A percentile compares a stretch with the other conserved stretches of the same genome.
These are phyloP conservation scores for Juglanconis juglandina DNA, from an alignment of 2,329 filamentous ascomycete genomes.

Conservation along the genomic window DNA sequence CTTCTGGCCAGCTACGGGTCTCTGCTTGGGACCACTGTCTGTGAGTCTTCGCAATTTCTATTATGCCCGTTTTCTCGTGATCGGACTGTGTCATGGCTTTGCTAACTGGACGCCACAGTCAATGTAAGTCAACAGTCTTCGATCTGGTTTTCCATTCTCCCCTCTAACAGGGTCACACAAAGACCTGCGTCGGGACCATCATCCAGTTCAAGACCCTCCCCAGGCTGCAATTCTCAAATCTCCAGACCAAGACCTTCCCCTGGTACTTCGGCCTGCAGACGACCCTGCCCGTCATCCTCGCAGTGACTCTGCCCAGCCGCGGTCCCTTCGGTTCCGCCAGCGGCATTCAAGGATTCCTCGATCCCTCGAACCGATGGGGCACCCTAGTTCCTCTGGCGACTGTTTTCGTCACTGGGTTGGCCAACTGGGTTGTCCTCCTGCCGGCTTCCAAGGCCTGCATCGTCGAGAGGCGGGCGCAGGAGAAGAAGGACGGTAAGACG, in stretches of 20 bases:
- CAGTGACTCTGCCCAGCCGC: constrained; percentile 73
- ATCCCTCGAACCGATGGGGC: constrained; percentile 56
- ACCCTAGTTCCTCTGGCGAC: constrained; percentile 67
- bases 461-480: constrained; percentile 74
- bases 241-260: constrained; percentile 80
- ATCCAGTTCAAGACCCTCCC: constrained; percentile 74
- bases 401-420: constrained; percentile 66
- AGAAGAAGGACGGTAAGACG: constrained; percentile 85
- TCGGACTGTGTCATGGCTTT: neutral
- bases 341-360: constrained; percentile 54
- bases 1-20: constrained; percentile 68
- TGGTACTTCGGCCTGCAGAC: constrained; percentile 87
- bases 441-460: constrained; percentile 75
- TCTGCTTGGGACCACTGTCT: constrained; percentile 80
- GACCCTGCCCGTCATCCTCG: constrained; percentile 66
- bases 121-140: constrained; percentile 4
- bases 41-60: constrained; percentile 51
- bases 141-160: neutral
- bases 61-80: neutral
- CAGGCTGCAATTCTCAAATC: constrained; percentile 72
- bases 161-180: constrained; percentile 15
- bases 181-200: constrained; percentile 74
- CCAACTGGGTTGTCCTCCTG: constrained; percentile 69
- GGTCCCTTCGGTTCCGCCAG: constrained; percentile 42
- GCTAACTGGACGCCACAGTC: constrained; percentile 8